These are phyloP conservation scores for Rhodotorula kratochvilovae DNA, from an alignment of 768 basidiomycete genomes.

Conservation along the genomic window DNA sequence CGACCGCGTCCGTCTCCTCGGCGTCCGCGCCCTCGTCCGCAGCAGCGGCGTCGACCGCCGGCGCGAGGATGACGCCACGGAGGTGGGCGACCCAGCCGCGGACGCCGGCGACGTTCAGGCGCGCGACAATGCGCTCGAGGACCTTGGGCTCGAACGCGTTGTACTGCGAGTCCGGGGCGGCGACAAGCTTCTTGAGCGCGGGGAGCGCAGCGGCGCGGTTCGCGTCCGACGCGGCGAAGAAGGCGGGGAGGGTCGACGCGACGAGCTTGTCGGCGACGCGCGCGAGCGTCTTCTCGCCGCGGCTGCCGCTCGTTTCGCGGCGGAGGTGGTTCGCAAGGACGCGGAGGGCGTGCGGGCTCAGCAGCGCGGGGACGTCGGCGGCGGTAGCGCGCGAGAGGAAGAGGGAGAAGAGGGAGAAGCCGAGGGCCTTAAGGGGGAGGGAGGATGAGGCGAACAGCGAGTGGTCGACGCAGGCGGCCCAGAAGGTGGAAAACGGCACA, in stretches of 20 bases:
- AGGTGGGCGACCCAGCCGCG: constrained; percentile 70
- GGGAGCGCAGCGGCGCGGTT: constrained; percentile 58
- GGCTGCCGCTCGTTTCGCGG: constrained; percentile 50
- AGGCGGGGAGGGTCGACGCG: constrained; percentile 64
- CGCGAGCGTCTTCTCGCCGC: constrained; percentile 72
- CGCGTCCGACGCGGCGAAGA: constrained; percentile 54
- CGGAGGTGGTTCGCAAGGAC: constrained; percentile 95
- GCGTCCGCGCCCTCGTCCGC: constrained; percentile 50
- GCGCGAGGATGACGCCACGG: constrained; percentile 56
- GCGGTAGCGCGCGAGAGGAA: constrained; percentile 65
- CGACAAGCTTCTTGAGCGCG: constrained; percentile 76
- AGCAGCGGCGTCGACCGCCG: constrained; percentile 25
- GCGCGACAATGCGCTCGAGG: constrained; percentile 72
- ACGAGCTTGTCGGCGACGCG: constrained; percentile 82
- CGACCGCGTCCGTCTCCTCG: constrained; percentile 36
- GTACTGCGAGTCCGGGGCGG: constrained; percentile 65
- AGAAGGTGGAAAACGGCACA: constrained; percentile 83
- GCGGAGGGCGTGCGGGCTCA: constrained; percentile 92
- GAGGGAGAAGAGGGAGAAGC: constrained; percentile 84
- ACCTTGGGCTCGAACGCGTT: constrained; percentile 87
- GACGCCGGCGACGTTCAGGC: constrained; percentile 69
- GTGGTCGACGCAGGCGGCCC: constrained; percentile 83
- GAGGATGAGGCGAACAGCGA: constrained; percentile 78
- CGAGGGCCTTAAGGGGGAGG: constrained; percentile 86
- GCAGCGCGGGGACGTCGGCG: constrained; percentile 72